These are phyloP conservation scores for Ichthyophthirius multifiliis DNA, from an alignment of 169 alveolate genomes.

Conservation along the genomic window DNA sequence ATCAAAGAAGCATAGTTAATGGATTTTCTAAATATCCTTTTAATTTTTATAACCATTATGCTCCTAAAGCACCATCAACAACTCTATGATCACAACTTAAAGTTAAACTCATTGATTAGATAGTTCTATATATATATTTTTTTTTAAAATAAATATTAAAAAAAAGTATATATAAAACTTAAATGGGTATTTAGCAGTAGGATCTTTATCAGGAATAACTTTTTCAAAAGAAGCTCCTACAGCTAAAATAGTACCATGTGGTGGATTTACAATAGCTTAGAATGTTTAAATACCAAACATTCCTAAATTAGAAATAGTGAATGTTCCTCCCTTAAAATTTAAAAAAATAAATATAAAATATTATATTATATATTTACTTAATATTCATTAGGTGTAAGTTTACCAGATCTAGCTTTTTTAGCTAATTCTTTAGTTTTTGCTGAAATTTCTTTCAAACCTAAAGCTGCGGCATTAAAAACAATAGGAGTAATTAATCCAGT, in stretches of 20 bases:
- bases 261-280: constrained; percentile 85
- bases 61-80: constrained; percentile 92
- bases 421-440: constrained; percentile 71
- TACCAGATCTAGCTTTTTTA: constrained; percentile 80
- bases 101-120: constrained; percentile 76
- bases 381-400: constrained; percentile 71
- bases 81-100: constrained; percentile 90
- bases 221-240: constrained; percentile 74
- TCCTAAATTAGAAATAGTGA: constrained; percentile 88
- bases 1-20: constrained; percentile 39
- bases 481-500: constrained; percentile 77
- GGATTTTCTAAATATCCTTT: constrained; percentile 65
- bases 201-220: constrained; percentile 52
- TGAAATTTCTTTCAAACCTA: constrained; percentile 67
- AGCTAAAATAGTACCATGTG: constrained; percentile 84
- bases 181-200: constrained; percentile 34
- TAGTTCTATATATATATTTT: too few relatives aligned
- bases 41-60: constrained; percentile 78
- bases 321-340: constrained; percentile 77
- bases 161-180: neutral
- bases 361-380: neutral
- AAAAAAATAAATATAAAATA: neutral
- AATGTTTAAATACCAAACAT: constrained; percentile 86
- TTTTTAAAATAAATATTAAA: neutral
- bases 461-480: constrained; percentile 53